phyloP scores from a whole-genome alignment of 2,329 filamentous ascomycete genomes.

The Trichoderma koningiopsis region DNA sequence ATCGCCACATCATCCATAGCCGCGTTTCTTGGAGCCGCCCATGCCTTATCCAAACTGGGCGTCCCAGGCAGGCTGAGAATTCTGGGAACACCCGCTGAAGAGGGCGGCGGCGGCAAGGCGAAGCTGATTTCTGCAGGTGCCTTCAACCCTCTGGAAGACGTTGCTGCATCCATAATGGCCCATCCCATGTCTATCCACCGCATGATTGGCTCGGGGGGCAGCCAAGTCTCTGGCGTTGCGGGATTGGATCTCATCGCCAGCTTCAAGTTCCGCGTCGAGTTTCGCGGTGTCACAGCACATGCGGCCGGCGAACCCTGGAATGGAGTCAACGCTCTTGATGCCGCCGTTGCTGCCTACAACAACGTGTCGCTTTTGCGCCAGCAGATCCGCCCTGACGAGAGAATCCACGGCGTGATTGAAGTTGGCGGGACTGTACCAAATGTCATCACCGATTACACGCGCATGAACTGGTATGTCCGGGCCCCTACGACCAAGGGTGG shows the following conservation, averaged over 20 bases:
- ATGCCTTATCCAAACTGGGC: slow-evolving; percentile 36
- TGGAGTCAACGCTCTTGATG: slow-evolving; percentile 44
- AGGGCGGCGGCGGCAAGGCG: slow-evolving; percentile 47
- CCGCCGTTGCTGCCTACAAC: slow-evolving; percentile 41
- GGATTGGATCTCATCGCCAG: slow-evolving; percentile 38
- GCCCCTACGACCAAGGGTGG: slow-evolving; percentile 38
- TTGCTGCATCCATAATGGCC: slow-evolving; percentile 38
- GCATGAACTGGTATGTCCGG: slow-evolving; percentile 45
- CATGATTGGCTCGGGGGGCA: neutral
- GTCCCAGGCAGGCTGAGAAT: slow-evolving; percentile 43
- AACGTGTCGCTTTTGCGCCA: slow-evolving; percentile 43
- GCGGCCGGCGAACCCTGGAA: slow-evolving; percentile 43
- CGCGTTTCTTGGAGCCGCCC: slow-evolving; percentile 44
- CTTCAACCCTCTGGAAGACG: slow-evolving; percentile 30
- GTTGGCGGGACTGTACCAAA: slow-evolving; percentile 43
- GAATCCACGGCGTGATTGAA: slow-evolving; percentile 43
- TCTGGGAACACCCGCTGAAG: slow-evolving; percentile 48
- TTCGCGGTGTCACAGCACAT: slow-evolving; percentile 40
- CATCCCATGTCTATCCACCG: slow-evolving; percentile 30
- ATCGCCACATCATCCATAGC: slow-evolving; percentile 46
- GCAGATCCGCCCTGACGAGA: slow-evolving; percentile 42
- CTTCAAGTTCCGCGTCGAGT: slow-evolving; percentile 39
- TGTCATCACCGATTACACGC: slow-evolving; percentile 43
- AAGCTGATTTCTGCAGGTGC: slow-evolving; percentile 36
- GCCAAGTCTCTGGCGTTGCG: slow-evolving; percentile 31